phyloP scores from a whole-genome alignment of 495 filamentous ascomycete species.

The Podospora sp. region DNA sequence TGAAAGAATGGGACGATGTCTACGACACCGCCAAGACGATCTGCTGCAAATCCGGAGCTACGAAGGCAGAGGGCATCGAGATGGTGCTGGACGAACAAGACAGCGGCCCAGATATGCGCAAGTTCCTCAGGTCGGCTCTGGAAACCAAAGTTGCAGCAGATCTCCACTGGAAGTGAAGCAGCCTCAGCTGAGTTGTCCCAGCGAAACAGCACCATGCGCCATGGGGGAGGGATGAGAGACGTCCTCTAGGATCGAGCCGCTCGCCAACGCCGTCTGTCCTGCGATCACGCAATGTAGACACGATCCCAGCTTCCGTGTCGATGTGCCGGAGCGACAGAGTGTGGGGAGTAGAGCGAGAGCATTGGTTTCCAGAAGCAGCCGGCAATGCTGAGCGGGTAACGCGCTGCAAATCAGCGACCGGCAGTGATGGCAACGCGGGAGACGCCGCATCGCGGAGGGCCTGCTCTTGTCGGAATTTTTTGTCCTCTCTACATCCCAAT shows the following conservation, averaged over 20 bases:
- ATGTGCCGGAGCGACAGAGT: constrained; percentile 4
- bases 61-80: constrained; percentile 49
- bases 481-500: constrained; percentile 6
- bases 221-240: not conserved
- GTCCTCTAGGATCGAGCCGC: not conserved
- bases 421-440: constrained; percentile 20
- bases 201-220: no score
- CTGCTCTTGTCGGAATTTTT: constrained; percentile 18
- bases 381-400: constrained; percentile 22
- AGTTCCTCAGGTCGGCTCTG: constrained; percentile 66
- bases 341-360: constrained; percentile 21
- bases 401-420: constrained; percentile 30
- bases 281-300: constrained; percentile 3
- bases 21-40: constrained; percentile 63
- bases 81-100: constrained; percentile 46
- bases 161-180: constrained; percentile 61
- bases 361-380: constrained; percentile 26
- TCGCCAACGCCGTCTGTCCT: not conserved
- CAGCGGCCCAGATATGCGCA: constrained; percentile 51
- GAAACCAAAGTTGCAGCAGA: constrained; percentile 60
- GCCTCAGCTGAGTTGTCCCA: not conserved
- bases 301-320: not conserved
- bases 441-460: constrained; percentile 12
- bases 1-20: constrained; percentile 75
- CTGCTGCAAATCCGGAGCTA: constrained; percentile 55